Percentiles rank a stretch among this genome's conserved stretches.
Conservation (phyloP, 257 asterid species). For the Gentiana macrophylla region DNA sequence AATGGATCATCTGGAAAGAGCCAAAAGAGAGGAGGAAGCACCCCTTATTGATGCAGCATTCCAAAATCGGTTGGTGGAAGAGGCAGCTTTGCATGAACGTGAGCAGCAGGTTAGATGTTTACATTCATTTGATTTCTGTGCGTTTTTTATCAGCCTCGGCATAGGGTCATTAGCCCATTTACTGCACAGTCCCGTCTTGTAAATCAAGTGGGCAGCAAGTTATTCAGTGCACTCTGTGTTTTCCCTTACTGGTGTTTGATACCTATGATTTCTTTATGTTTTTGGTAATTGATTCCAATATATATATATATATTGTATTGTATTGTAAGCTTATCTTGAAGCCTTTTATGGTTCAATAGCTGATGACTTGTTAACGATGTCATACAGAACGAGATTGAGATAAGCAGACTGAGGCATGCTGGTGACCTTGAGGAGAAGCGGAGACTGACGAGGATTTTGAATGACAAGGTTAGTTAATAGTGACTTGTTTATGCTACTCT, state of each 20-base stretch:
- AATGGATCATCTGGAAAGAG: slow-evolving; percentile 90
- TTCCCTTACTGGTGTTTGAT: too few species aligned
- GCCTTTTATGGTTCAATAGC: slow-evolving; percentile 1
- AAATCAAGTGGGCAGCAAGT: too few species aligned
- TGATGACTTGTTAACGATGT: slow-evolving; percentile 3
- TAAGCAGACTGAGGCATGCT: slow-evolving; percentile 53
- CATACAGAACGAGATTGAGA: slow-evolving; percentile 47
- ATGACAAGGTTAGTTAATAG: slow-evolving; percentile 35
- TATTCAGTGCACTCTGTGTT: too few species aligned
- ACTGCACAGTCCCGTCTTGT: not conserved
- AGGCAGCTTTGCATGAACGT: slow-evolving; percentile 51
- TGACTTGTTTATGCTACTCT: too few species aligned
- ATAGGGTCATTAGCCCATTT: not conserved
- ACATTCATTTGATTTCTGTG: not conserved
- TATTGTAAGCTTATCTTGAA: not conserved
- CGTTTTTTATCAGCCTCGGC: not conserved
- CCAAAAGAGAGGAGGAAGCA: slow-evolving; percentile 85
- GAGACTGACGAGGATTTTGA: slow-evolving; percentile 57
- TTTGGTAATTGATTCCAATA: not conserved
- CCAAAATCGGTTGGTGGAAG: slow-evolving; percentile 55
- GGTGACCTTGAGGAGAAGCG: slow-evolving; percentile 63
- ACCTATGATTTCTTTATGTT: too few species aligned
- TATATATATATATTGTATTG: not conserved
- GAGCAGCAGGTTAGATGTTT: slow-evolving; percentile 59
- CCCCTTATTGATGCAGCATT: slow-evolving; percentile 59